Evolutionary conservation across 2,329 filamentous ascomycete species (phyloP).

Genomic region (Fusarium falciforme): DNA sequence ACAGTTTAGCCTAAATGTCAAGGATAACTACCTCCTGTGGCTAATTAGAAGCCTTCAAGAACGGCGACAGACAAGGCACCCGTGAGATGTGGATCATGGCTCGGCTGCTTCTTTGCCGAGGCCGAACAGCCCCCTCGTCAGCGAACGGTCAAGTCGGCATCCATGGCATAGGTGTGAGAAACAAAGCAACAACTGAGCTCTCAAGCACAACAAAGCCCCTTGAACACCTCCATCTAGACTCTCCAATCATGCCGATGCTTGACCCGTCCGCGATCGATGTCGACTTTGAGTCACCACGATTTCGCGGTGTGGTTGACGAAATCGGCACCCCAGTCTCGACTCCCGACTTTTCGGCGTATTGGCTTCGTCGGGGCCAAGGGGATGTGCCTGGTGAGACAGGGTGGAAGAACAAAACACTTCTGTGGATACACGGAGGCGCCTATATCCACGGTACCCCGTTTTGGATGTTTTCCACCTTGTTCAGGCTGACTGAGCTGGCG

Average conservation of each 20-base stretch:
- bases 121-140: not conserved
- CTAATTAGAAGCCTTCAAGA: not conserved
- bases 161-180: not conserved
- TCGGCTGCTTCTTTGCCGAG: not conserved
- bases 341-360: not conserved
- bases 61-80: not conserved
- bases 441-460: slow-evolving; percentile 1
- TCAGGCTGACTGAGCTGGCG: slow-evolving; percentile 4
- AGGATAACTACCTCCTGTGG: not conserved
- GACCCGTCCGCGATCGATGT: not conserved
- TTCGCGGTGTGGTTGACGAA: not conserved
- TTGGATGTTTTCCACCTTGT: slow-evolving; percentile 13
- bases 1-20: not conserved
- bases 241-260: not conserved
- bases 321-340: not conserved
- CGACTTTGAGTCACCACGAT: not conserved
- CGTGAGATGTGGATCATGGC: not conserved
- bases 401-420: not conserved
- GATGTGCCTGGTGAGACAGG: not conserved
- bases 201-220: not conserved
- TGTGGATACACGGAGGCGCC: slow-evolving; percentile 7
- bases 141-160: not conserved
- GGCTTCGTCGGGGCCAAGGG: not conserved
- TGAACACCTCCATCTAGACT: not conserved
- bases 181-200: not conserved